Conservation (phyloP, 2,329 filamentous ascomycete species). For the Fusarium praegraminearum region DNA sequence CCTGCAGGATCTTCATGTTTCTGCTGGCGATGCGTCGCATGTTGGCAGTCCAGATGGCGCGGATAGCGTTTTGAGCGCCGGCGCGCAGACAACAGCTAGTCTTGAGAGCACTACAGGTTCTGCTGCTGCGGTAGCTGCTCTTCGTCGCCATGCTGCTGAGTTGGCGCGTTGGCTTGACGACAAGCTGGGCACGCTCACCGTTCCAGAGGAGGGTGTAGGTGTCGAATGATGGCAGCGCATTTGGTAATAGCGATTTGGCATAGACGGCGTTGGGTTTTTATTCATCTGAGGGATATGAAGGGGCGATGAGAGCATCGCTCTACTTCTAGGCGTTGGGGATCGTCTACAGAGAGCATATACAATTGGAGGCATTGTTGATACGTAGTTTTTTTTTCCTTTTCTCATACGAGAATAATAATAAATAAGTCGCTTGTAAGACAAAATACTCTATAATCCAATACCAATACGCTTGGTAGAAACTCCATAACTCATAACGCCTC, state of each 20-base stretch:
- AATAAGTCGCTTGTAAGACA: conserved; percentile 27
- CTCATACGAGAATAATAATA: conserved; percentile 34
- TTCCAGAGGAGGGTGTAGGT: conserved; percentile 65
- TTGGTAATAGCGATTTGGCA: conserved; percentile 30
- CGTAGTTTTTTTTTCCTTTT: conserved; percentile 9
- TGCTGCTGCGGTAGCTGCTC: conserved; percentile 61
- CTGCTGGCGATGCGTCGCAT: conserved; percentile 52
- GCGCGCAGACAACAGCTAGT: conserved; percentile 59
- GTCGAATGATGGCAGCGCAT: conserved; percentile 43
- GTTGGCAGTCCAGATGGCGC: conserved; percentile 57
- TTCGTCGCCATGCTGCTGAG: conserved; percentile 69
- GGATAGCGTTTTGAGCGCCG: conserved; percentile 61
- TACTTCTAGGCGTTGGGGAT: conserved; percentile 41
- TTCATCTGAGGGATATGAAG: conserved; percentile 27
- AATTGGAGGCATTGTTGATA: conserved; percentile 25
- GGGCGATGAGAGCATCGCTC: conserved; percentile 15
- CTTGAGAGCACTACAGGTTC: conserved; percentile 55
- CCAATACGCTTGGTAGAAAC: conserved; percentile 22
- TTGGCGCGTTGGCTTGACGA: conserved; percentile 70
- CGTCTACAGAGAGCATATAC: conserved; percentile 39
- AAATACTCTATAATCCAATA: conserved; percentile 20
- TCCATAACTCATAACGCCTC: conserved; percentile 39
- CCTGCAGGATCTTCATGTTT: conserved; percentile 38
- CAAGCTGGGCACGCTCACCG: conserved; percentile 65
- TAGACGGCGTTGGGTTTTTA: conserved; percentile 43